Evolutionary conservation across 2,329 filamentous ascomycete genomes (phyloP).

Genomic region (Teratosphaeria viscida): DNA sequence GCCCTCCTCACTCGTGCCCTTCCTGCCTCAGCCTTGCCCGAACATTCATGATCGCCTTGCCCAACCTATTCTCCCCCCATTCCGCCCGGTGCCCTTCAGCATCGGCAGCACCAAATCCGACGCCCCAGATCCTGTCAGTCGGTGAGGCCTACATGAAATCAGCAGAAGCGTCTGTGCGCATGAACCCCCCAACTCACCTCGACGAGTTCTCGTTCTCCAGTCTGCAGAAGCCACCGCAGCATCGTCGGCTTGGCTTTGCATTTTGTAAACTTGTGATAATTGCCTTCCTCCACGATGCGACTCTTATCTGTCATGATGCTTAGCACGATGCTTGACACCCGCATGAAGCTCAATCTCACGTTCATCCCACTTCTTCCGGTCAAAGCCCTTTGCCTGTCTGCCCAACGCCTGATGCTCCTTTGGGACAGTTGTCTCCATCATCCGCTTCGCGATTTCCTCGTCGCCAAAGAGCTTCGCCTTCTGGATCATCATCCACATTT

Average conservation of each 20-base stretch:
- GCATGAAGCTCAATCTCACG: constrained; percentile 12
- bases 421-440: constrained; percentile 41
- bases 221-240: constrained; percentile 42
- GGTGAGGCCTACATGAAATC: constrained; percentile 31
- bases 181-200: constrained; percentile 35
- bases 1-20: constrained; percentile 5
- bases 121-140: constrained; percentile 54
- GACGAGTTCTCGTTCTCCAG: constrained; percentile 50
- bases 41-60: constrained; percentile 51
- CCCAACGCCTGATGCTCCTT: constrained; percentile 45
- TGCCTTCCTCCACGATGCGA: constrained; percentile 48
- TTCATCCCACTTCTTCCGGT: constrained; percentile 40
- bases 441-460: constrained; percentile 34
- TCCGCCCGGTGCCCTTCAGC: constrained; percentile 37
- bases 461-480: constrained; percentile 35
- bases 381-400: constrained; percentile 44
- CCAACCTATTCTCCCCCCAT: constrained; percentile 58
- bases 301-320: constrained; percentile 32
- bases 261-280: constrained; percentile 49
- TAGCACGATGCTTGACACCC: not conserved
- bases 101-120: constrained; percentile 47
- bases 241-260: constrained; percentile 33
- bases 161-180: not conserved
- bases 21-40: constrained; percentile 42
- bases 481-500: constrained; percentile 42